Conservation (phyloP, 306 rosid genomes). For the Rosa persica region DNA sequence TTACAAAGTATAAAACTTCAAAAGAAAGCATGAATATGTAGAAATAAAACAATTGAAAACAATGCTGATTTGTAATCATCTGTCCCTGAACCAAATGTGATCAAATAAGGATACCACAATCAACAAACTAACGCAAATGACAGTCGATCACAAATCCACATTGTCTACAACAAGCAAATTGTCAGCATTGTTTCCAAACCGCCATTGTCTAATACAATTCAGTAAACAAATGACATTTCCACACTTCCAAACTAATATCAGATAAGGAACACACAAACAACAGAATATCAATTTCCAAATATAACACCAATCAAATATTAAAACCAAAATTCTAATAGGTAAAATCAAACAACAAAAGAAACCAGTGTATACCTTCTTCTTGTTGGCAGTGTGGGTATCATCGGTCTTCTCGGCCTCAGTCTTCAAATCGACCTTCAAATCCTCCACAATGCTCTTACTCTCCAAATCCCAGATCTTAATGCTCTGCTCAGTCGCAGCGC, state of each 20-base stretch:
- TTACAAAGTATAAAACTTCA: not conserved
- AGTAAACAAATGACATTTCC: not conserved
- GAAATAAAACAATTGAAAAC: not conserved
- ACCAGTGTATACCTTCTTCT: slow-evolving; percentile 65
- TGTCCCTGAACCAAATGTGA: not conserved
- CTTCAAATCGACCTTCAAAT: slow-evolving; percentile 84
- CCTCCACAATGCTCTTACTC: slow-evolving; percentile 93
- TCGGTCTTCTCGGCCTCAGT: slow-evolving; percentile 78
- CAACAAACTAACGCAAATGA: not conserved
- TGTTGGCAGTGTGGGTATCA: slow-evolving; percentile 46
- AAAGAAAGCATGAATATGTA: too few relatives aligned
- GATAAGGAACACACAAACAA: not conserved
- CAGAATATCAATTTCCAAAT: not conserved
- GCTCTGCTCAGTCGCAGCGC: slow-evolving; percentile 92
- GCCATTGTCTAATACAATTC: not conserved
- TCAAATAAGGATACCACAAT: not conserved
- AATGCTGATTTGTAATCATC: not conserved
- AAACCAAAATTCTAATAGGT: not conserved
- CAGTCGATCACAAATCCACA: not conserved
- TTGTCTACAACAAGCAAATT: not conserved
- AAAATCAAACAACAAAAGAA: not conserved
- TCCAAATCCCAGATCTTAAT: slow-evolving; percentile 99
- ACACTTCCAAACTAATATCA: not conserved
- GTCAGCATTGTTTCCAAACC: not conserved
- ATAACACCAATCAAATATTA: not conserved